Evolutionary conservation across 2,329 filamentous ascomycete genomes (phyloP), one percentile per base, ranked within the genome.

Genomic region (Ampelomyces quisqualis): DNA sequence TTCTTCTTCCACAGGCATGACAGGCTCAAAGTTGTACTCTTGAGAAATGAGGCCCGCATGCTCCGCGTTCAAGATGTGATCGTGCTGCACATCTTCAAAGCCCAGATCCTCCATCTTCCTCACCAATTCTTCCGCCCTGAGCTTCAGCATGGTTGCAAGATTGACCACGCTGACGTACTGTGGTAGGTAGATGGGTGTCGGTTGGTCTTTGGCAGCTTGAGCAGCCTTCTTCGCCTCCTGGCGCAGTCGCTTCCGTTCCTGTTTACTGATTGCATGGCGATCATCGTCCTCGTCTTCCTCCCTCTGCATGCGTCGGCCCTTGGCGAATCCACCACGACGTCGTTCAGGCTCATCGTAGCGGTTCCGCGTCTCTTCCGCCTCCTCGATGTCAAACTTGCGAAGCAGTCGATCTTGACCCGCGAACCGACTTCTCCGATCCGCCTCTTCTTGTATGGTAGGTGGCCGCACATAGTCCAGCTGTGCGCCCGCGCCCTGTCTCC

Each of bases 121-220:
- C 9, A 94, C 72, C 56, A 98, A 95, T 3, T 82, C 71, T 10
- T 85, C 78, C 1, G 82, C 75, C 27, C 82, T 81, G 20, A 95
- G 77, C 47, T 83, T 84, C 15, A 97, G 74, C 3, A 86, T 80
- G 45, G 82, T 77, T 3, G 90, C 89, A 27, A 98, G 72, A 51
- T 90, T 88, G 7, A 81, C 78, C n/a, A 96, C 84, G 57, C 82
- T 93, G 68, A 98, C 94, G 57, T 89, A 95, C 61, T 96, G 88
- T 0, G 94, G 94, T 15, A 98, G 73, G 38, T 85, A 80, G 31
- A 98, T 86, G 10, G 64, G 64, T 2, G 53, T 62, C 3, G 66
- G 64, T 8, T 55, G 53, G 9, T 53, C 49, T 38, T 58, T 61
- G 15, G 53, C 50, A 17, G 51, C n/a, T 34, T 62, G 58, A 10